phyloP scores from a whole-genome alignment of 1,284 basidiomycete species.

The Gomphus bonarii region DNA sequence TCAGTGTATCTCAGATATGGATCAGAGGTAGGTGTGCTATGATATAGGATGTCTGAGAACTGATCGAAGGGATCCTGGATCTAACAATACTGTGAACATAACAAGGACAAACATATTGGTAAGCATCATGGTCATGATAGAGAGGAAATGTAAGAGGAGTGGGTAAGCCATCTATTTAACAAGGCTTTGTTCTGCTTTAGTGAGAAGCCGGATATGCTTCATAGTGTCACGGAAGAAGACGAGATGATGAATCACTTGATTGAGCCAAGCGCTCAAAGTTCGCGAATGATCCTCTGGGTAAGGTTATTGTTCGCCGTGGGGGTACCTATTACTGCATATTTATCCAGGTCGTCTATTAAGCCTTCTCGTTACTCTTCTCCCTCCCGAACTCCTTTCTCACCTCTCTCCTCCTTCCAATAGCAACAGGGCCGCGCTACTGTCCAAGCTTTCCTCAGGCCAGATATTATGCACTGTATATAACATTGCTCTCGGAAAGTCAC shows the following conservation, averaged over 20 bases:
- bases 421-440: constrained; percentile 35
- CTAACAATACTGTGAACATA: too few relatives aligned
- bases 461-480: constrained; percentile 77
- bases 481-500: constrained; percentile 63
- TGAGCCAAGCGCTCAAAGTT: constrained; percentile 62
- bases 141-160: too few relatives aligned
- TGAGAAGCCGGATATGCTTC: constrained; percentile 50
- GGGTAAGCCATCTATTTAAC: too few relatives aligned
- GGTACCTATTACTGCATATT: constrained; percentile 6
- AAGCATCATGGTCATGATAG: too few relatives aligned
- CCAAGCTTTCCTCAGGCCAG: constrained; percentile 66
- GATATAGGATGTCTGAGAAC: too few relatives aligned
- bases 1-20: too few relatives aligned
- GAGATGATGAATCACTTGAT: constrained; percentile 53
- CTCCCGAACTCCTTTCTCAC: constrained; percentile 30
- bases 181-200: too few relatives aligned
- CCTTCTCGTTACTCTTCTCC: constrained; percentile 39
- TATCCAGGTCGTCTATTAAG: constrained; percentile 48
- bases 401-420: constrained; percentile 29
- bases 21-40: too few relatives aligned
- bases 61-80: too few relatives aligned
- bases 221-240: constrained; percentile 39
- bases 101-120: too few relatives aligned
- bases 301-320: constrained; percentile 16
- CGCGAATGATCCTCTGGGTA: constrained; percentile 46